These are phyloP conservation scores for Orbilia oligospora DNA, from an alignment of 2,329 filamentous ascomycete species.

Conservation along the genomic window DNA sequence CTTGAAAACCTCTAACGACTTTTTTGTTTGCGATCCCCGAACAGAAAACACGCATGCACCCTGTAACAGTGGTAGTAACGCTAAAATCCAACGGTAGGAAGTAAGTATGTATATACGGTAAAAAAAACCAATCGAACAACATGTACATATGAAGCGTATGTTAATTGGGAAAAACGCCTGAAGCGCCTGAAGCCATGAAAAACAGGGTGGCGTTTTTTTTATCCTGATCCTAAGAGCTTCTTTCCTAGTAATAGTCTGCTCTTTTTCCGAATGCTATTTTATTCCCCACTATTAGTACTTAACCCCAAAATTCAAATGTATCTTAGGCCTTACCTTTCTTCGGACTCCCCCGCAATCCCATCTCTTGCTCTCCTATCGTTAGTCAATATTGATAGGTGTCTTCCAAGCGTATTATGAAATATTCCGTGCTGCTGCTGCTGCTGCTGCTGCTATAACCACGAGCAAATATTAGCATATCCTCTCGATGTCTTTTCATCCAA, in stretches of 20 bases:
- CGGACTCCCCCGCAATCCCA: constrained; percentile 63
- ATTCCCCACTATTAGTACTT: constrained; percentile 31
- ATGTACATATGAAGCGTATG: constrained; percentile 34
- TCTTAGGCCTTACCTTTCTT: constrained; percentile 62
- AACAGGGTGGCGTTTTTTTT: background rate
- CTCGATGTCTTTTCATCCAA: background rate
- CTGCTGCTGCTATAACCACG: constrained; percentile 12
- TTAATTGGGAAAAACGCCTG: background rate
- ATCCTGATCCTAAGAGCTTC: constrained; percentile 63
- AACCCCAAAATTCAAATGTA: background rate
- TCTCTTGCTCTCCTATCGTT: constrained; percentile 61
- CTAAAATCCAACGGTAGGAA: constrained; percentile 9
- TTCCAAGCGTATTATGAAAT: constrained; percentile 63
- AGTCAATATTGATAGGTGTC: constrained; percentile 63
- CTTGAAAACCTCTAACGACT: constrained; percentile 18
- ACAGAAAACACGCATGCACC: constrained; percentile 17
- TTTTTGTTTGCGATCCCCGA: constrained; percentile 18
- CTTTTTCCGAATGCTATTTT: constrained; percentile 64
- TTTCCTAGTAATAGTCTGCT: constrained; percentile 65
- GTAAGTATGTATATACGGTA: constrained; percentile 24
- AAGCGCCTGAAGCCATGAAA: background rate
- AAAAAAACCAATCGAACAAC: constrained; percentile 26
- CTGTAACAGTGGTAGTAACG: background rate
- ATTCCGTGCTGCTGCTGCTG: constrained; percentile 45
- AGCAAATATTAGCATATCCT: constrained; percentile 3